Percentiles rank a stretch among this genome's conserved stretches.
These are phyloP conservation scores for Platanthera guangdongensis DNA, from an alignment of 106 monocot genomes.

Conservation along the genomic window DNA sequence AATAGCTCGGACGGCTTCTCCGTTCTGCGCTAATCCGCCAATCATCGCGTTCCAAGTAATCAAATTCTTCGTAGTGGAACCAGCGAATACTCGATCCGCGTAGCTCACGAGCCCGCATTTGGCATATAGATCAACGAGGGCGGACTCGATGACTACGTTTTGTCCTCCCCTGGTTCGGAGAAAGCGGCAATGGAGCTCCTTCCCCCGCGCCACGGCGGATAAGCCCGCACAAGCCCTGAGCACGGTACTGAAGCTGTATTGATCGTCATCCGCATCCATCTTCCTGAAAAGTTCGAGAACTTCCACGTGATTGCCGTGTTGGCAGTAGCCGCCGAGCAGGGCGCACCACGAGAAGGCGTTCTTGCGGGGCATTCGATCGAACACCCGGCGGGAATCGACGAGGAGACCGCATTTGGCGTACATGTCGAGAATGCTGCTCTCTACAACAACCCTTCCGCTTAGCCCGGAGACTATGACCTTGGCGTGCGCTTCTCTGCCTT, in stretches of 20 bases:
- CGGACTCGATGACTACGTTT: slow-evolving; percentile 71
- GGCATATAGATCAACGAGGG: slow-evolving; percentile 75
- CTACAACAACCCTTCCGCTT: slow-evolving; percentile 58
- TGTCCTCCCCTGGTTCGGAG: slow-evolving; percentile 35
- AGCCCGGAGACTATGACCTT: slow-evolving; percentile 42
- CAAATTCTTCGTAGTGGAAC: slow-evolving; percentile 30
- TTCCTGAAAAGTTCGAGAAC: slow-evolving; percentile 50
- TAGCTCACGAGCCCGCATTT: slow-evolving; percentile 69
- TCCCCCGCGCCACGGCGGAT: slow-evolving; percentile 39
- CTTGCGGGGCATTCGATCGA: slow-evolving; percentile 60
- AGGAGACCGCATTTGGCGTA: slow-evolving; percentile 66
- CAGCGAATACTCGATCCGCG: slow-evolving; percentile 41
- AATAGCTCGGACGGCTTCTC: slow-evolving; percentile 36
- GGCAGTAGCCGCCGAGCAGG: slow-evolving; percentile 73
- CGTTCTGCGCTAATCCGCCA: slow-evolving; percentile 71
- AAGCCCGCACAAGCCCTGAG: slow-evolving; percentile 79
- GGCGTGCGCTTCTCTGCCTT: slow-evolving; percentile 69
- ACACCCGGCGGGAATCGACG: slow-evolving; percentile 43
- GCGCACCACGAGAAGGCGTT: slow-evolving; percentile 89
- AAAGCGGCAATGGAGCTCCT: slow-evolving; percentile 64
- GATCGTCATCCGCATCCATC: slow-evolving; percentile 52
- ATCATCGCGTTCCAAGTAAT: slow-evolving; percentile 95
- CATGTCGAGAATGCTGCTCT: slow-evolving; percentile 77
- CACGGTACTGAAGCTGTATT: slow-evolving; percentile 64
- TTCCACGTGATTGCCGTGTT: slow-evolving; percentile 33